These are phyloP conservation scores for Trypanosomatidae sp. DNA, from an alignment of 208 protist species.

Conservation along the genomic window DNA sequence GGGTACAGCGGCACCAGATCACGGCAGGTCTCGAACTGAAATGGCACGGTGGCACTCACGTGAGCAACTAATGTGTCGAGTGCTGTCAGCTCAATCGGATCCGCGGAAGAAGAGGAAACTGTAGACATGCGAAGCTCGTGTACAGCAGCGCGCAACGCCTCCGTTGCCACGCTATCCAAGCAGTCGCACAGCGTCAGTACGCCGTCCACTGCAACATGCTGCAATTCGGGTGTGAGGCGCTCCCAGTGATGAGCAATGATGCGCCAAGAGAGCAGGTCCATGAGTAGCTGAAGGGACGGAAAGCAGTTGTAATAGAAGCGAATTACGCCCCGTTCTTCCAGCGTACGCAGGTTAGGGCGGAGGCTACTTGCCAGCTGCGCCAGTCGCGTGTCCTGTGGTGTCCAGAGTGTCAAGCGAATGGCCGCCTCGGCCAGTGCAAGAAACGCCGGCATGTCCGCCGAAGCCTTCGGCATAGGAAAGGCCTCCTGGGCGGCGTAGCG, in stretches of 20 bases:
- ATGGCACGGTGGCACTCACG: conserved; percentile 22
- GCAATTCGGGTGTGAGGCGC: conserved; percentile 25
- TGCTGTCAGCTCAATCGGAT: not conserved
- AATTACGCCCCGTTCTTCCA: conserved; percentile 40
- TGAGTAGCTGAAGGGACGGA: conserved; percentile 47
- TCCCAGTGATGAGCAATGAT: conserved; percentile 44
- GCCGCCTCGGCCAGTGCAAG: conserved; percentile 48
- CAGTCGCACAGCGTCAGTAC: conserved; percentile 16
- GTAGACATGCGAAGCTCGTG: conserved; percentile 3
- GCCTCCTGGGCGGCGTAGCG: conserved; percentile 24
- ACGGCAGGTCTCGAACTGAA: conserved; percentile 20
- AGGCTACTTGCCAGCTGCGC: conserved; percentile 24
- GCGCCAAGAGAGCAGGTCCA: conserved; percentile 59
- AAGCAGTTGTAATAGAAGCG: conserved; percentile 27
- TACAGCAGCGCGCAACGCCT: conserved; percentile 17
- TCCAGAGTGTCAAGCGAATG: conserved; percentile 43
- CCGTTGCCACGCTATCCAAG: conserved; percentile 10
- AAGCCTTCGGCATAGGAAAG: conserved; percentile 32
- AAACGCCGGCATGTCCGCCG: conserved; percentile 23
- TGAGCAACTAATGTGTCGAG: conserved; percentile 10
- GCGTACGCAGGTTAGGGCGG: conserved; percentile 32
- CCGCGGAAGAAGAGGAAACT: not conserved
- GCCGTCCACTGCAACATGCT: conserved; percentile 17
- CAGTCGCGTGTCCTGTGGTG: conserved; percentile 25
- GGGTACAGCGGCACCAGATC: conserved; percentile 18